Evolutionary conservation across 805 yeast species (phyloP).

Genomic region (Cyberlindnera maclurae): DNA sequence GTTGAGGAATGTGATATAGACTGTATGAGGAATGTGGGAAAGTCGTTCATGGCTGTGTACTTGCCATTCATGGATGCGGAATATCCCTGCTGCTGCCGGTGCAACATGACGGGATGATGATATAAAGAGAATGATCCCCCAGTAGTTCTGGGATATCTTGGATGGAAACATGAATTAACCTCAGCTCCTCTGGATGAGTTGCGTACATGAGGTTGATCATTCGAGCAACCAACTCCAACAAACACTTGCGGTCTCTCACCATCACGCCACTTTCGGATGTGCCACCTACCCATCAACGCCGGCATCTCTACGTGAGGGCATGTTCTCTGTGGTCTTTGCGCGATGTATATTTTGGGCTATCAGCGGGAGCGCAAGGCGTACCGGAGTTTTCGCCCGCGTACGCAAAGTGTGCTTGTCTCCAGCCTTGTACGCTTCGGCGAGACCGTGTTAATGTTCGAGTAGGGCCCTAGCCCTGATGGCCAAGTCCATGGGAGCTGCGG

Average conservation of each 20-base stretch:
- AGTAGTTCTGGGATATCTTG: too few relatives aligned
- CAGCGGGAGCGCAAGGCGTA: neutral
- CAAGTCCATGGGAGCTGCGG: neutral
- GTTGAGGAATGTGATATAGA: too few relatives aligned
- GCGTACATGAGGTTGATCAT: too few relatives aligned
- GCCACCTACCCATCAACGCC: neutral
- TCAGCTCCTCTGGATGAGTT: too few relatives aligned
- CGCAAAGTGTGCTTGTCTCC: neutral
- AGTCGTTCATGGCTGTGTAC: too few relatives aligned
- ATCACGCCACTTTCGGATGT: neutral
- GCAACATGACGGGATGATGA: too few relatives aligned
- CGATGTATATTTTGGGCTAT: neutral
- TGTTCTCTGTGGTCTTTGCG: neutral
- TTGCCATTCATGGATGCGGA: too few relatives aligned
- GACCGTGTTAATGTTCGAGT: neutral
- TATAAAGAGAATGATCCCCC: too few relatives aligned
- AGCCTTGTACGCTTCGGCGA: neutral
- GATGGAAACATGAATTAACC: too few relatives aligned
- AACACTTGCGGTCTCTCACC: neutral
- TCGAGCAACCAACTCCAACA: too few relatives aligned
- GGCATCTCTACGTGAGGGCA: neutral
- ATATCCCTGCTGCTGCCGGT: too few relatives aligned
- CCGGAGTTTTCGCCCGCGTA: neutral
- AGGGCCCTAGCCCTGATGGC: neutral
- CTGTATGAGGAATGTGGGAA: too few relatives aligned